A percentile compares a stretch with the other conserved stretches of the same genome.
Conservation (phyloP, 2,329 filamentous ascomycete species). For the Talaromyces funiculosus region DNA sequence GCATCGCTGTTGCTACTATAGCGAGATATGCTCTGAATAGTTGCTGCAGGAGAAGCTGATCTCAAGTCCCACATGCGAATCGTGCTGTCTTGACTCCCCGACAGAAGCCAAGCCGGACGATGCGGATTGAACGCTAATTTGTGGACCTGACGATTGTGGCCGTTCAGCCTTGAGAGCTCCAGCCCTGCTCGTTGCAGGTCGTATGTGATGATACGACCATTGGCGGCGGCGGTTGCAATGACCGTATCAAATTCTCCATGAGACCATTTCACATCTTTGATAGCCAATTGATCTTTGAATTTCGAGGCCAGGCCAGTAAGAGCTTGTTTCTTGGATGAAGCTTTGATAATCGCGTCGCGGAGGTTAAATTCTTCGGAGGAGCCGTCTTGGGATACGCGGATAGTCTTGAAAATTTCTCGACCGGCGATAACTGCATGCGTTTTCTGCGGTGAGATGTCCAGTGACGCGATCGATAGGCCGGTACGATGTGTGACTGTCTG, state of each 20-base stretch:
- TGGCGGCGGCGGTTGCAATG: constrained; percentile 59
- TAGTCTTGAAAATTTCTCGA: constrained; percentile 61
- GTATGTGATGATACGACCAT: constrained; percentile 61
- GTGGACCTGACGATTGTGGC: constrained; percentile 61
- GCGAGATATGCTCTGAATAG: constrained; percentile 50
- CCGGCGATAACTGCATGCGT: constrained; percentile 61
- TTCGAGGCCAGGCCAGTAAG: constrained; percentile 41
- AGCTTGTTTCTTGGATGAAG: constrained; percentile 48
- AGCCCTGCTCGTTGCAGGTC: constrained; percentile 57
- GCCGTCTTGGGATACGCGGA: constrained; percentile 52
- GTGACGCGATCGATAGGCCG: constrained; percentile 57
- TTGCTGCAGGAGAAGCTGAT: constrained; percentile 46
- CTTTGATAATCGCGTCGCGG: constrained; percentile 55
- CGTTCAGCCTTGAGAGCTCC: constrained; percentile 57
- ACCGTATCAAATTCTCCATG: constrained; percentile 55
- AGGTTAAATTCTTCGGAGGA: constrained; percentile 61
- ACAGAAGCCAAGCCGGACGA: constrained; percentile 54
- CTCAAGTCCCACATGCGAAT: constrained; percentile 62
- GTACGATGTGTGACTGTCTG: constrained; percentile 58
- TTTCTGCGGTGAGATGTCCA: constrained; percentile 58
- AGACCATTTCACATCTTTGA: constrained; percentile 64
- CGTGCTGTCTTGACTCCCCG: constrained; percentile 60
- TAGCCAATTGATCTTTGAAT: constrained; percentile 55
- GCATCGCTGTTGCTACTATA: constrained; percentile 56
- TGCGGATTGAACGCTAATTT: constrained; percentile 61